phyloP scores from a whole-genome alignment of 768 basidiomycete genomes.

The Crassisporium funariophilum region DNA sequence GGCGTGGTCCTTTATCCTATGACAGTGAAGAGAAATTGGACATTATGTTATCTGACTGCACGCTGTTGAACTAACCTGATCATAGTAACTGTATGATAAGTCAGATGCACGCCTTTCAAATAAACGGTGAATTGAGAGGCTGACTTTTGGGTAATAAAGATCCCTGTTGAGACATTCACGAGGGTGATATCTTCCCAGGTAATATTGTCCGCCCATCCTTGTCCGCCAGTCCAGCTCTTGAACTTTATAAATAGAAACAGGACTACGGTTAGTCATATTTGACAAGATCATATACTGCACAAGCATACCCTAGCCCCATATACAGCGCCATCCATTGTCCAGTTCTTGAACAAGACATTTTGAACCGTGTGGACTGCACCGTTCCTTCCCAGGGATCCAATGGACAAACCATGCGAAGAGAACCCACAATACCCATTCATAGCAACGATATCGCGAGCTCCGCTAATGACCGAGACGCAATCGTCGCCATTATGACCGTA shows the following conservation, averaged over 20 bases:
- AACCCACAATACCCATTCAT: slow-evolving; percentile 48
- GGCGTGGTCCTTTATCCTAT: slow-evolving; percentile 38
- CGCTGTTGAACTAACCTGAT: slow-evolving; percentile 33
- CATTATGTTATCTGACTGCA: not conserved
- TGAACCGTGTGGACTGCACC: slow-evolving; percentile 42
- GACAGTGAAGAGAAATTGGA: too few relatives aligned
- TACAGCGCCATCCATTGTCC: slow-evolving; percentile 51
- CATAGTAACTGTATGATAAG: slow-evolving; percentile 43
- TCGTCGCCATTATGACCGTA: slow-evolving; percentile 52
- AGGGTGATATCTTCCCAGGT: slow-evolving; percentile 49
- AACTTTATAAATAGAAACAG: slow-evolving; percentile 37
- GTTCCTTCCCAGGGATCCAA: slow-evolving; percentile 46
- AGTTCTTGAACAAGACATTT: slow-evolving; percentile 49
- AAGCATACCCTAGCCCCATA: slow-evolving; percentile 46
- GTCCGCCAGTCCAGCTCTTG: slow-evolving; percentile 52
- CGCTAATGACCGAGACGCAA: slow-evolving; percentile 49
- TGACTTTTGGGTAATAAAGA: slow-evolving; percentile 50
- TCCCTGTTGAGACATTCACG: slow-evolving; percentile 45
- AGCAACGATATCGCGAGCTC: slow-evolving; percentile 45
- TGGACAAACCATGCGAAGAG: slow-evolving; percentile 49
- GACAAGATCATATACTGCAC: too few relatives aligned
- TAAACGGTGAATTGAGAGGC: not conserved
- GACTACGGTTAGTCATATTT: too few relatives aligned
- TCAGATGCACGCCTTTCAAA: not conserved
- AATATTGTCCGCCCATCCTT: slow-evolving; percentile 48